Evolutionary conservation across 208 protist species (phyloP).

Genomic region (Sergeia podlipaevii): DNA sequence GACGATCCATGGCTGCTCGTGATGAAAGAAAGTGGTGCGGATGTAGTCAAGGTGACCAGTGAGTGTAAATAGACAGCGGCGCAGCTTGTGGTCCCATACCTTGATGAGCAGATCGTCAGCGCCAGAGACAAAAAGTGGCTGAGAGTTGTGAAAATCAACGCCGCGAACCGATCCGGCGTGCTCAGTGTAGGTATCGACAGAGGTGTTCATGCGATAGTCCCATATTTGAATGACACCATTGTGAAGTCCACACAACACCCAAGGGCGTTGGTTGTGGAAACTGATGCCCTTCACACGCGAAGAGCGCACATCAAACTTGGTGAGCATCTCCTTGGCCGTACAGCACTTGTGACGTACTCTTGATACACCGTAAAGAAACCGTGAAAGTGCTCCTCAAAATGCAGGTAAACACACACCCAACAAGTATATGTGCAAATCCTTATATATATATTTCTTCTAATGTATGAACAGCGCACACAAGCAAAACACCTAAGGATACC

Average conservation of each 20-base stretch:
- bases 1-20: conserved; percentile 97
- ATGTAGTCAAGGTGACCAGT: conserved; percentile 99
- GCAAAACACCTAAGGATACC: no score
- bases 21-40: conserved; percentile 98
- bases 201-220: conserved; percentile 98
- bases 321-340: conserved; percentile 82
- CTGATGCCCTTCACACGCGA: conserved; percentile 98
- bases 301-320: conserved; percentile 98
- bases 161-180: conserved; percentile 95
- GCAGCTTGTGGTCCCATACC: conserved; percentile 99
- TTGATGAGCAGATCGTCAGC: conserved; percentile 99
- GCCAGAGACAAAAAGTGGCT: conserved; percentile 99
- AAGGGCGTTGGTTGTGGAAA: conserved; percentile 98
- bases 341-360: no score
- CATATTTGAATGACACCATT: conserved; percentile 99
- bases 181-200: conserved; percentile 97
- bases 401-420: no score
- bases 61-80: conserved; percentile 97
- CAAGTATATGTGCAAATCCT: no score
- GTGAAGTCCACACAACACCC: conserved; percentile 98
- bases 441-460: no score
- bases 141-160: conserved; percentile 97
- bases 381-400: no score
- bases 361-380: no score
- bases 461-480: no score